Conservation (phyloP, 108 stramenopile genomes). For the Cyclotella choctawhatcheeana region DNA sequence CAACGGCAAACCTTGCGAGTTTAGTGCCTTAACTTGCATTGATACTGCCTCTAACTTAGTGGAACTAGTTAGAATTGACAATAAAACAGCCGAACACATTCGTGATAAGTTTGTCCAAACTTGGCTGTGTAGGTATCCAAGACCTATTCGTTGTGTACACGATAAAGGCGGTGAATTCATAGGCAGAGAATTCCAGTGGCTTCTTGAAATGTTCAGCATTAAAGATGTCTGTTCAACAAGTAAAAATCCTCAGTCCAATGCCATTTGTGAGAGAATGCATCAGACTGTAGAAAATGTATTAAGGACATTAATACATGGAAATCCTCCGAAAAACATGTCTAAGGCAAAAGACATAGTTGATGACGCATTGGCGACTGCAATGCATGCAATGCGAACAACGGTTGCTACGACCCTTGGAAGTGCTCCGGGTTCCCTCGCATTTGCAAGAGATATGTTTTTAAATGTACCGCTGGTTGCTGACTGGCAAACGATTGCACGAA, state of each 20-base stretch:
- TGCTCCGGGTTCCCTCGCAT: neutral
- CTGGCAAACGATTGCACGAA: neutral
- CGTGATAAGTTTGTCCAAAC: slow-evolving; percentile 34
- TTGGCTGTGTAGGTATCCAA: slow-evolving; percentile 58
- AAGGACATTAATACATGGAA: slow-evolving; percentile 12
- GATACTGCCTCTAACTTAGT: slow-evolving; percentile 52
- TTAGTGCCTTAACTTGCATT: slow-evolving; percentile 46
- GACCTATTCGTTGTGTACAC: slow-evolving; percentile 30
- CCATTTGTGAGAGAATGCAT: slow-evolving; percentile 52
- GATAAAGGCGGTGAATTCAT: slow-evolving; percentile 61
- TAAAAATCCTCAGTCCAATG: slow-evolving; percentile 57
- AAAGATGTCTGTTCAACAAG: slow-evolving; percentile 27
- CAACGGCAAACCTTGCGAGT: neutral
- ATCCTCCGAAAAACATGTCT: slow-evolving; percentile 23
- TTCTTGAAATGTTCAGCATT: slow-evolving; percentile 16
- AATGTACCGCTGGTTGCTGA: neutral
- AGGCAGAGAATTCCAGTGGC: slow-evolving; percentile 39
- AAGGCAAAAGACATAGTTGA: slow-evolving; percentile 41
- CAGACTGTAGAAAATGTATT: slow-evolving; percentile 43
- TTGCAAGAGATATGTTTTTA: neutral
- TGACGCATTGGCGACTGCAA: slow-evolving; percentile 30
- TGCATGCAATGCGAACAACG: slow-evolving; percentile 33
- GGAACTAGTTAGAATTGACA: slow-evolving; percentile 40
- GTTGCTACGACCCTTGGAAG: neutral
- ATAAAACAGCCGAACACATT: slow-evolving; percentile 37